phyloP scores from a whole-genome alignment of 2,329 filamentous ascomycete species.

The Tolypocladium capitatum region DNA sequence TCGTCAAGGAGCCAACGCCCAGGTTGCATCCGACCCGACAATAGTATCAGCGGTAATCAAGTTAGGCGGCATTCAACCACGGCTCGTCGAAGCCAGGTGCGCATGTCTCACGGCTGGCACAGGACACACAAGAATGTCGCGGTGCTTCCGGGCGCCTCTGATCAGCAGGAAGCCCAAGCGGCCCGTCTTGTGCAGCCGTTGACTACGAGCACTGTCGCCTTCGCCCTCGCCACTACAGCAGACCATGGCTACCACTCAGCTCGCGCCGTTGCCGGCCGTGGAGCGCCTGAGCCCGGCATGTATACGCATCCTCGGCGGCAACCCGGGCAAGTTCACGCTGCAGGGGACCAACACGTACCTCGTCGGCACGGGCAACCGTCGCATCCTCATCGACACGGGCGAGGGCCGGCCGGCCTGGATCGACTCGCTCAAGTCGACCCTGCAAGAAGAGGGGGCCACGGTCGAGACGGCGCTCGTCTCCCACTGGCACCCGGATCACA shows the following conservation, averaged over 20 bases:
- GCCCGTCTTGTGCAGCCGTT: neutral
- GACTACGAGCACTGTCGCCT: neutral
- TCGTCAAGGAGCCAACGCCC: neutral
- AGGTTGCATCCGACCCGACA: too few relatives aligned
- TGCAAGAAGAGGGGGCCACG: slow-evolving; percentile 54
- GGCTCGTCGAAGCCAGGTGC: neutral
- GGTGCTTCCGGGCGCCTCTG: neutral
- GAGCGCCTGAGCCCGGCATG: slow-evolving; percentile 66
- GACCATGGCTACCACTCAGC: slow-evolving; percentile 8
- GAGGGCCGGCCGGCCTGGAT: slow-evolving; percentile 70
- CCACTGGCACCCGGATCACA: slow-evolving; percentile 88
- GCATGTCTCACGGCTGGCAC: neutral
- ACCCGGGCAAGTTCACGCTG: slow-evolving; percentile 69
- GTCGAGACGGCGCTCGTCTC: slow-evolving; percentile 65
- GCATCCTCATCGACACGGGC: slow-evolving; percentile 82
- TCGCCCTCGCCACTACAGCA: neutral
- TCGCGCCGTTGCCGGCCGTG: slow-evolving; percentile 56
- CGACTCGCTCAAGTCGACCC: slow-evolving; percentile 45
- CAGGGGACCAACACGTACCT: slow-evolving; percentile 93
- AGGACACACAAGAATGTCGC: neutral
- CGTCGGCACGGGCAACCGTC: slow-evolving; percentile 56
- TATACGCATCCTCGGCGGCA: slow-evolving; percentile 77
- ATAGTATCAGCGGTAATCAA: too few relatives aligned
- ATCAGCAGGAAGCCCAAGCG: neutral
- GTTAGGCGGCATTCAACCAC: too few relatives aligned